Percentiles rank a stretch among this genome's conserved stretches.
Evolutionary conservation across 2,329 filamentous ascomycete species (phyloP).

Genomic region (Hymenotorrendiella dingleyae): DNA sequence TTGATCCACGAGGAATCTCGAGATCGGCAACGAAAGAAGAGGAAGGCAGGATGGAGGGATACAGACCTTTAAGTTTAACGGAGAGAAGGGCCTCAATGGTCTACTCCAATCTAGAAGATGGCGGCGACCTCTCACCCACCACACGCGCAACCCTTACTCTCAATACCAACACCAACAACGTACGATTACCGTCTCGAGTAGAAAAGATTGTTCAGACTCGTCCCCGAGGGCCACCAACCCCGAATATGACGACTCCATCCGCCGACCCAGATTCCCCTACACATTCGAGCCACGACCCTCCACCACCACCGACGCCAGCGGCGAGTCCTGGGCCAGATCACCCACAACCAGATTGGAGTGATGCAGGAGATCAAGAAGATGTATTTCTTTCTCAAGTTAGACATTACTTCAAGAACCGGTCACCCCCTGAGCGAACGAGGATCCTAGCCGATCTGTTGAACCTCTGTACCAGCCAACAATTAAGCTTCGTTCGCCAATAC

Average conservation of each 20-base stretch:
- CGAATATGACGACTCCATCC: slow-evolving; percentile 60
- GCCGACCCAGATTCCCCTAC: slow-evolving; percentile 49
- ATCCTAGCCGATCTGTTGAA: slow-evolving; percentile 85
- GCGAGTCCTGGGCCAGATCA: slow-evolving; percentile 59
- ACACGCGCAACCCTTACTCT: slow-evolving; percentile 39
- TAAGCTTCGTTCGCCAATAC: slow-evolving; percentile 95
- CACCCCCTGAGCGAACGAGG: slow-evolving; percentile 68
- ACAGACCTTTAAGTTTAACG: slow-evolving; percentile 52
- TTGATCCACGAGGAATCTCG: too few relatives aligned
- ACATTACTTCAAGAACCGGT: slow-evolving; percentile 73
- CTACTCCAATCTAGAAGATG: slow-evolving; percentile 39
- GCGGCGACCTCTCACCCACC: slow-evolving; percentile 32
- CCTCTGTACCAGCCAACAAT: slow-evolving; percentile 87
- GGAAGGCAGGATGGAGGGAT: slow-evolving; percentile 25
- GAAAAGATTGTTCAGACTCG: slow-evolving; percentile 49
- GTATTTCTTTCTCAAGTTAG: slow-evolving; percentile 74
- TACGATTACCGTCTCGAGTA: slow-evolving; percentile 34
- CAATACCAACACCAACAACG: slow-evolving; percentile 37
- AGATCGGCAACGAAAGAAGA: too few relatives aligned
- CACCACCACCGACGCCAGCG: slow-evolving; percentile 59
- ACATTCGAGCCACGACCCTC: slow-evolving; percentile 39
- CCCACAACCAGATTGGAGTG: slow-evolving; percentile 66
- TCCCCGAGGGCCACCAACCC: slow-evolving; percentile 56
- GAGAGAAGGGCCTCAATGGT: slow-evolving; percentile 54
- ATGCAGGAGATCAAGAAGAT: slow-evolving; percentile 74